Conservation (phyloP, 345 rosid species). For the Kernera saxatilis region DNA sequence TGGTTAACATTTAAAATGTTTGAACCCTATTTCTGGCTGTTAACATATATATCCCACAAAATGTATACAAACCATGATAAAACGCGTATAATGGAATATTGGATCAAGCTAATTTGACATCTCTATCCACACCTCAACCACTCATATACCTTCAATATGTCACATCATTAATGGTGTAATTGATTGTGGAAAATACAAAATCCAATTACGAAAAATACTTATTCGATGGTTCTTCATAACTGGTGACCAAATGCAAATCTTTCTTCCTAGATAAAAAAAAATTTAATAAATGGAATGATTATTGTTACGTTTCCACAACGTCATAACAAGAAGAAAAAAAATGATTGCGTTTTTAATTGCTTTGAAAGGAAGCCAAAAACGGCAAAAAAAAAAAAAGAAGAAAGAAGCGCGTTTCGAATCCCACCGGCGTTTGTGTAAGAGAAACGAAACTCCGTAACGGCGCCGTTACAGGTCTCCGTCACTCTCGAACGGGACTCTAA, state of each 20-base stretch:
- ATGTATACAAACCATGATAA: background rate
- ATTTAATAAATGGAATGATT: background rate
- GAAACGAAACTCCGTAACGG: conserved; percentile 23
- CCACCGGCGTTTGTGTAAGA: conserved; percentile 15
- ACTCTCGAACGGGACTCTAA: background rate
- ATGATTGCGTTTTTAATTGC: conserved; percentile 17
- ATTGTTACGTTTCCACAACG: conserved; percentile 14
- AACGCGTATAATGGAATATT: background rate
- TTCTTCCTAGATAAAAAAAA: background rate
- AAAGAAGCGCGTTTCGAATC: conserved; percentile 21
- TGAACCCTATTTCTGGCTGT: background rate
- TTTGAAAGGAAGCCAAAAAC: conserved; percentile 12
- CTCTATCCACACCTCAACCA: background rate
- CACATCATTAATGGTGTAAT: background rate
- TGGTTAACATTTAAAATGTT: background rate
- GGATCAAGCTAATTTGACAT: background rate
- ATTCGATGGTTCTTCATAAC: background rate
- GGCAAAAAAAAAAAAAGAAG: background rate
- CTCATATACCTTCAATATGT: background rate
- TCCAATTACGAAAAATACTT: background rate
- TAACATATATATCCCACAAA: background rate
- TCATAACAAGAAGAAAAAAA: background rate
- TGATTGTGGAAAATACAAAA: background rate
- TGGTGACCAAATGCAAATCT: background rate
- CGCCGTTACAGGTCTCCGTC: conserved; percentile 18